Conservation (phyloP, 2,329 filamentous ascomycete genomes). For the Diaporthe vexans region DNA sequence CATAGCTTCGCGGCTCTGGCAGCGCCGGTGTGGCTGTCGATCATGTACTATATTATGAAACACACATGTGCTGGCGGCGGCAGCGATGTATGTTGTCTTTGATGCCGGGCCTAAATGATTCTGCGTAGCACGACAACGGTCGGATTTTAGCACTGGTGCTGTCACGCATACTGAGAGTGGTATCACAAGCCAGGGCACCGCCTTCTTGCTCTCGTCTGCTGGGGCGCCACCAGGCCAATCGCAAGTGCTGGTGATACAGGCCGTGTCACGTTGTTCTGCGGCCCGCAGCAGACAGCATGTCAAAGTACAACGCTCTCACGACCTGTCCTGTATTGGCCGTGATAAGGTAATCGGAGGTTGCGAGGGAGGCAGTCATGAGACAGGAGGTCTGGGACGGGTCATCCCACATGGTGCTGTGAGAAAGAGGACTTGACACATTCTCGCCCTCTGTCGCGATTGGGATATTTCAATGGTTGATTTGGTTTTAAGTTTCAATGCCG, state of each 20-base stretch:
- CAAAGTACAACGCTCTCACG: conserved; percentile 21
- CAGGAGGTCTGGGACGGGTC: conserved; percentile 13
- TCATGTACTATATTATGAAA: conserved; percentile 30
- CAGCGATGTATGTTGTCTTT: conserved; percentile 21
- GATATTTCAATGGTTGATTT: not conserved
- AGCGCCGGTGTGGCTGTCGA: conserved; percentile 22
- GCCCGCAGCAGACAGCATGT: conserved; percentile 18
- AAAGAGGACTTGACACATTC: not conserved
- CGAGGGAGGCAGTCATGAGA: conserved; percentile 21
- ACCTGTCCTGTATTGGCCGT: not conserved
- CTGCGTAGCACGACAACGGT: conserved; percentile 36
- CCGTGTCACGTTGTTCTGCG: conserved; percentile 12
- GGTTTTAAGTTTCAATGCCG: conserved; percentile 31
- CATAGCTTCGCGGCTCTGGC: conserved; percentile 25
- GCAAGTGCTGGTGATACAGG: conserved; percentile 21
- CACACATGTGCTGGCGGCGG: conserved; percentile 23
- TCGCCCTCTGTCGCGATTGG: not conserved
- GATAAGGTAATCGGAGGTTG: conserved; percentile 8
- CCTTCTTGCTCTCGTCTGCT: conserved; percentile 12
- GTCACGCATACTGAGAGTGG: conserved; percentile 21
- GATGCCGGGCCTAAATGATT: conserved; percentile 16
- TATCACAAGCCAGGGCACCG: conserved; percentile 21
- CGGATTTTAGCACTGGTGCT: conserved; percentile 29
- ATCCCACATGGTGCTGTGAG: not conserved
- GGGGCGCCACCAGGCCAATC: conserved; percentile 25